A percentile compares a stretch with the other conserved stretches of the same genome.
Conservation (phyloP, 257 asterid genomes). For the Nicotiana tabacum region DNA sequence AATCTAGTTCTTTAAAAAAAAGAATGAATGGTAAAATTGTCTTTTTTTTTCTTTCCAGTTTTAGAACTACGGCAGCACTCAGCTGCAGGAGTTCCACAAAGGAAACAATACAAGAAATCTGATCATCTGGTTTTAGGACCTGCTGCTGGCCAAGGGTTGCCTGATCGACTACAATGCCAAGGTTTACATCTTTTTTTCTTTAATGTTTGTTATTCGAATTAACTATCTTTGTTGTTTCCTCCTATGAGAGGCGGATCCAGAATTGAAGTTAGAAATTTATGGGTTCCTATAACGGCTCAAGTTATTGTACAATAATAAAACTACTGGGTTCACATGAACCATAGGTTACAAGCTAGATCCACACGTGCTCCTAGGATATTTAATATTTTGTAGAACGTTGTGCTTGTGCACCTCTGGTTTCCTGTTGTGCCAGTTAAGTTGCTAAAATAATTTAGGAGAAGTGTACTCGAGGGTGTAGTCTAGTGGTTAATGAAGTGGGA, state of each 20-base stretch:
- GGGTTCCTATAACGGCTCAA: no score
- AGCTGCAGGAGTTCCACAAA: constrained; percentile 24
- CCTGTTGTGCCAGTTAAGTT: neutral
- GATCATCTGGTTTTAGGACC: constrained; percentile 79
- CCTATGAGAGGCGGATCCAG: no score
- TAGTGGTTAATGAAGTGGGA: no score
- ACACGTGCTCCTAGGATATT: neutral
- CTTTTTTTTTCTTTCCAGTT: constrained; percentile 37
- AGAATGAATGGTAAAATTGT: constrained; percentile 1
- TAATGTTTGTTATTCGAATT: neutral
- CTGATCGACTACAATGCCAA: constrained; percentile 80
- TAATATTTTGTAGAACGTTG: neutral
- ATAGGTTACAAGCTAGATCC: no score
- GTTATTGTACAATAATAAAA: no score
- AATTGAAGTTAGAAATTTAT: no score
- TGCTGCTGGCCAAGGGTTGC: constrained; percentile 76
- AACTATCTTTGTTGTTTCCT: neutral
- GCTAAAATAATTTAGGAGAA: neutral
- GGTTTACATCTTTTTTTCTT: constrained; percentile 28
- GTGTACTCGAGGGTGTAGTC: neutral
- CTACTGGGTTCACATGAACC: no score
- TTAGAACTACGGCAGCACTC: constrained; percentile 44
- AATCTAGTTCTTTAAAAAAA: neutral
- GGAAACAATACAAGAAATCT: constrained; percentile 42
- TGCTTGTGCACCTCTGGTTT: neutral